Evolutionary conservation across 192 early-diverging fungal genomes (phyloP).

Genomic region (Podila horticola): DNA sequence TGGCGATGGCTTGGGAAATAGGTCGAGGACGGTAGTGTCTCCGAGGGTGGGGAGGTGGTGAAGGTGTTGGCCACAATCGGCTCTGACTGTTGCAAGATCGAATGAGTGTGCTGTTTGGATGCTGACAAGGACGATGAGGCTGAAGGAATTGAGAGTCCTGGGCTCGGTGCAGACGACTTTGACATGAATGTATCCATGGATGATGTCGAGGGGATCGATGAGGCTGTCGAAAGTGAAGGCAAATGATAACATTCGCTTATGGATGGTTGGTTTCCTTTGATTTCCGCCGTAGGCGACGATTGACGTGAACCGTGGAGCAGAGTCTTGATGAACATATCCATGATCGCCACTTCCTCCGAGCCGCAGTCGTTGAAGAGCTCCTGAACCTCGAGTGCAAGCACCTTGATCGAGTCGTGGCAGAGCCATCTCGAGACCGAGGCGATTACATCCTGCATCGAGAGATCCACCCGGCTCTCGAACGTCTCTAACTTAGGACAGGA

Average conservation of each 20-base stretch:
- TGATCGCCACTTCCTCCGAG: constrained; percentile 5
- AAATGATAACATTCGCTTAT: neutral
- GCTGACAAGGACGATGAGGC: neutral
- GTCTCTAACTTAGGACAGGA: constrained; percentile 3
- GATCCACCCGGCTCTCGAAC: neutral
- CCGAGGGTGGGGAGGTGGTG: too few species aligned
- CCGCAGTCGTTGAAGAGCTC: neutral
- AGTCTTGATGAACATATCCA: constrained; percentile 27
- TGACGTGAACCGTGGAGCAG: neutral
- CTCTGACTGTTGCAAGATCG: neutral
- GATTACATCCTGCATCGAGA: constrained; percentile 6
- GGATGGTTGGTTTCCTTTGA: too few species aligned
- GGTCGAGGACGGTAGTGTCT: too few species aligned
- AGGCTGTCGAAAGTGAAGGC: neutral
- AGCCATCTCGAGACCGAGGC: constrained; percentile 9
- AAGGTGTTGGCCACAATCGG: neutral
- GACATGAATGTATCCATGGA: too few species aligned
- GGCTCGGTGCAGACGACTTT: too few species aligned
- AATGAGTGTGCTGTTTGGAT: neutral
- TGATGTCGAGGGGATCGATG: neutral
- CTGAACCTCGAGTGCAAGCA: constrained; percentile 1
- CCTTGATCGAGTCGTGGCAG: neutral
- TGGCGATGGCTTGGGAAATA: too few species aligned
- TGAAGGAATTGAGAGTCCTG: too few species aligned
- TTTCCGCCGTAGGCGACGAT: neutral